Evolutionary conservation across 108 stramenopile genomes (phyloP).

Genomic region (Conticribra weissflogii): DNA sequence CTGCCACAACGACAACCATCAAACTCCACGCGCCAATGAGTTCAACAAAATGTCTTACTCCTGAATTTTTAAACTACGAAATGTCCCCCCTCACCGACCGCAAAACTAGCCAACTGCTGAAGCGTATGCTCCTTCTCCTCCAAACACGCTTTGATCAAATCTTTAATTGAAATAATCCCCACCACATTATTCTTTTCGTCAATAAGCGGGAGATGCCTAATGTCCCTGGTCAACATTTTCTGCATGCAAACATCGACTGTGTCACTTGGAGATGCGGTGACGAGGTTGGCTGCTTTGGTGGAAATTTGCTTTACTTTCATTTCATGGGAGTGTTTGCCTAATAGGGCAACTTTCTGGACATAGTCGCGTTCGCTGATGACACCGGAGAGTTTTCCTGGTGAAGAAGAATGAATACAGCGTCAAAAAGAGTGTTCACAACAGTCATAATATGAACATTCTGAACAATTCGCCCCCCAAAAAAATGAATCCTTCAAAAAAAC

Average conservation of each 20-base stretch:
- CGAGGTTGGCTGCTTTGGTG: constrained; percentile 80
- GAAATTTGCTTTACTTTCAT: constrained; percentile 86
- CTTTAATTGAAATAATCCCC: constrained; percentile 88
- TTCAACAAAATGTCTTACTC: too few relatives aligned
- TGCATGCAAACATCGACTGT: constrained; percentile 89
- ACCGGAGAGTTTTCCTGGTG: constrained; percentile 70
- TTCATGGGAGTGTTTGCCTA: constrained; percentile 70
- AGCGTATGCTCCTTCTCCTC: constrained; percentile 82
- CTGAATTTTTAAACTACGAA: constrained; percentile 52
- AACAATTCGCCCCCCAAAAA: background rate
- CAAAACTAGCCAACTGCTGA: constrained; percentile 78
- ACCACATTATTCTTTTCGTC: constrained; percentile 69
- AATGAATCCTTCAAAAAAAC: too few relatives aligned
- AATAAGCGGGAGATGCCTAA: constrained; percentile 92
- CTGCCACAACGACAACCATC: too few relatives aligned
- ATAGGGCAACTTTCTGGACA: constrained; percentile 87
- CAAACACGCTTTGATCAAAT: constrained; percentile 78
- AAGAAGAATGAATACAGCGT: constrained; percentile 7
- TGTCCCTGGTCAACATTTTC: constrained; percentile 89
- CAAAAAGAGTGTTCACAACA: background rate
- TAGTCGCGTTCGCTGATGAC: constrained; percentile 92
- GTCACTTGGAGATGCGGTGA: constrained; percentile 80
- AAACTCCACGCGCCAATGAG: too few relatives aligned
- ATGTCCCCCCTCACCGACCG: constrained; percentile 83
- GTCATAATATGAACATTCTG: background rate